Base-by-base conservation (phyloP, 2,329 filamentous ascomycete species). In the Xylaria sp. region DNA sequence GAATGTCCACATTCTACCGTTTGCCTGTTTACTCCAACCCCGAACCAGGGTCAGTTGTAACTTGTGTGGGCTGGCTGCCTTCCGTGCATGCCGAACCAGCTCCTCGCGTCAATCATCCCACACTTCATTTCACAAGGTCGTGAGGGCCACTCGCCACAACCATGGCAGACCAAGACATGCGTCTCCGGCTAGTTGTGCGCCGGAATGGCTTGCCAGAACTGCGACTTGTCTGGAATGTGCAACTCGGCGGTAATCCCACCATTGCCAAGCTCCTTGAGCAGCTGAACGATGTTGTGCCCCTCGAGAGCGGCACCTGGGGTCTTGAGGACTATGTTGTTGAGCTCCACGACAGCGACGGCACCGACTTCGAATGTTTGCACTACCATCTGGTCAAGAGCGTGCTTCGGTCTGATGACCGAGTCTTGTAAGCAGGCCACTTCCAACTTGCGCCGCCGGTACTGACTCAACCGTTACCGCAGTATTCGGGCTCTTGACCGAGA, bases 281-380 rank as follows among this genome's bases (percentile, higher is more conserved):
- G 62, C 79, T 97, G 66, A 92, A 95, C 74, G 84, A 90, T 49
- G 81, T 89, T 13, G 78, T 97, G 1, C 92, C 92, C 0, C 83
- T 97, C 0, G 92, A 96, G 76, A 86, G 87, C 59, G 80, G 81
- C 47, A 80, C 91, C 61, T 96, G 91, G 91, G 91, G 91, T 0
- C 76, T 96, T 2, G 92, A 97, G 69, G 91, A 97, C 71, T 97
- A 97, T 73, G 83, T 83, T 7, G 90, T 96, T 35, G 90, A 95
- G 73, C 80, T 96, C 2, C 74, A 74, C 18, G 79, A 81, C 58
- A 68, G 70, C 34, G 74, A 77, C 44, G 81, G 81, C n/a, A 77
- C 75, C 16, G 85, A 83, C 51, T 97, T 90, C 66, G 93, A 97
- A 75, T 94, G 91, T 68, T 76, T 97, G 59, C 93, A 97, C 75